Conservation (phyloP, 2,329 filamentous ascomycete genomes). For the Penicillium sp. region DNA sequence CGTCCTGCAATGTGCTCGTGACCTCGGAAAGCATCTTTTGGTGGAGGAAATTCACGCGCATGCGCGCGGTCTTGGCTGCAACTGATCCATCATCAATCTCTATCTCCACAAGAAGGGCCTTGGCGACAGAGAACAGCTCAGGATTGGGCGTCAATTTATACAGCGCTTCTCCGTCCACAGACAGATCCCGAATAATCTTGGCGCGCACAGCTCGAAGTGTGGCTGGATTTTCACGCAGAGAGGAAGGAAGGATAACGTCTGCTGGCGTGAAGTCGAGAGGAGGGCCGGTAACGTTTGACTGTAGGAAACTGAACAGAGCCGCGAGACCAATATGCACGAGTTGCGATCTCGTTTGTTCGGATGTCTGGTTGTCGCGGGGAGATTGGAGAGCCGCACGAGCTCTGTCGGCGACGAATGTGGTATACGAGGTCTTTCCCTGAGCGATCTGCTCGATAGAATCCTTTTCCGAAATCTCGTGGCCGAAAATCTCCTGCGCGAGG, state of each 20-base stretch:
- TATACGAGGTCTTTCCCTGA: slow-evolving; percentile 32
- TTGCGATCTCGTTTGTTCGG: slow-evolving; percentile 31
- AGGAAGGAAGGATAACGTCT: slow-evolving; percentile 44
- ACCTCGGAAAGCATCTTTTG: slow-evolving; percentile 61
- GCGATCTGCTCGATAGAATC: slow-evolving; percentile 26
- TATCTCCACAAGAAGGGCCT: slow-evolving; percentile 50
- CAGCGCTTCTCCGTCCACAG: slow-evolving; percentile 76
- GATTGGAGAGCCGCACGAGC: slow-evolving; percentile 21
- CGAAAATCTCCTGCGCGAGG: slow-evolving; percentile 36
- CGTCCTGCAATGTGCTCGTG: slow-evolving; percentile 53
- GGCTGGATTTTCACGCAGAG: slow-evolving; percentile 34
- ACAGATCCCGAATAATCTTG: slow-evolving; percentile 62
- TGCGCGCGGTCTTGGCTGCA: slow-evolving; percentile 52
- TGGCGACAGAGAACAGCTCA: slow-evolving; percentile 75
- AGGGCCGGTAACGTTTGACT: slow-evolving; percentile 82
- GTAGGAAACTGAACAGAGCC: slow-evolving; percentile 71
- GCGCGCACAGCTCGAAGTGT: slow-evolving; percentile 45
- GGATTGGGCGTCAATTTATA: slow-evolving; percentile 79
- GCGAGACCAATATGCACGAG: slow-evolving; percentile 57
- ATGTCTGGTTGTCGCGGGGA: slow-evolving; percentile 16
- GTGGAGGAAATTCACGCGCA: slow-evolving; percentile 69
- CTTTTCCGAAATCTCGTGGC: slow-evolving; percentile 26
- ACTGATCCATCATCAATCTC: slow-evolving; percentile 39
- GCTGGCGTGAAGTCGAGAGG: slow-evolving; percentile 58
- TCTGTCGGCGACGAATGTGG: slow-evolving; percentile 33